These are phyloP conservation scores for Pythium utonaiense DNA, from an alignment of 352 stramenopile genomes.

Conservation along the genomic window DNA sequence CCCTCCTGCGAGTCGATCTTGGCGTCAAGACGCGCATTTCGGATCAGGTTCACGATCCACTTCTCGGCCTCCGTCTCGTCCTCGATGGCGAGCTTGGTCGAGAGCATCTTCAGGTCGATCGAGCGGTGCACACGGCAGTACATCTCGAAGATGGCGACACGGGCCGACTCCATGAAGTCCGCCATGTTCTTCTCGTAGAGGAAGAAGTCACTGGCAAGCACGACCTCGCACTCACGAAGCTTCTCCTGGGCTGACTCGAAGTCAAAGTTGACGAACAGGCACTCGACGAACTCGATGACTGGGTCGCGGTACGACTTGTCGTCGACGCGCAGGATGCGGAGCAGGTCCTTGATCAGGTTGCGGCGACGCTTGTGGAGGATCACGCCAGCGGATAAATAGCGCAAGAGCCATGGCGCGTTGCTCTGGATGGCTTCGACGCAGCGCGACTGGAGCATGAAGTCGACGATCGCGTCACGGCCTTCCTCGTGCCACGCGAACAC, in stretches of 20 bases:
- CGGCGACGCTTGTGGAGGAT: constrained; percentile 95
- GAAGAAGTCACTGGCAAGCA: constrained; percentile 98
- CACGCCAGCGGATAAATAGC: constrained; percentile 96
- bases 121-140: constrained; percentile 99
- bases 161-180: constrained; percentile 98
- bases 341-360: constrained; percentile 93
- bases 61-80: constrained; percentile 95
- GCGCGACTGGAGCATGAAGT: constrained; percentile 93
- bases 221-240: constrained; percentile 92
- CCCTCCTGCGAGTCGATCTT: constrained; percentile 98
- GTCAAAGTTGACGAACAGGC: constrained; percentile 98
- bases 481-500: constrained; percentile 91
- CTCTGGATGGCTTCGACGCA: constrained; percentile 98
- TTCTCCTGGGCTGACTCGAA: constrained; percentile 97
- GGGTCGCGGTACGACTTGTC: constrained; percentile 82
- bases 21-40: constrained; percentile 94
- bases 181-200: constrained; percentile 93
- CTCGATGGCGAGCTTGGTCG: constrained; percentile 95
- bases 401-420: constrained; percentile 97
- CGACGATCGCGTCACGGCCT: constrained; percentile 95
- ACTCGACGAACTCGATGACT: constrained; percentile 95
- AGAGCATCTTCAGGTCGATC: constrained; percentile 97
- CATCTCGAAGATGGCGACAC: constrained; percentile 99
- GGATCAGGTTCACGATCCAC: constrained; percentile 99
- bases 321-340: constrained; percentile 93